Base-by-base conservation (phyloP, 345 rosid genomes). In the Raphanus sativus region DNA sequence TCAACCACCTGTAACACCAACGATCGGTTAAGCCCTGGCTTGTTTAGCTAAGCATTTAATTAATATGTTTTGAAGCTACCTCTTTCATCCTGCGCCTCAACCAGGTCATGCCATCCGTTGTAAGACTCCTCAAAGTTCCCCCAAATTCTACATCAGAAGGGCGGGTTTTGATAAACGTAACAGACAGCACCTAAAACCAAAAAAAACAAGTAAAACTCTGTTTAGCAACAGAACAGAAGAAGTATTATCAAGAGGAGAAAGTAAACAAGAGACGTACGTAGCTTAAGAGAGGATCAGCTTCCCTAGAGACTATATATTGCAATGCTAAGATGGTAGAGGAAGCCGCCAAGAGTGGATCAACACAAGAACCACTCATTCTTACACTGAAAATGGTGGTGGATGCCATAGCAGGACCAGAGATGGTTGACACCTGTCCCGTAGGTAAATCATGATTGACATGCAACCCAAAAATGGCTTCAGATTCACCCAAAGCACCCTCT, bases 401-500 rank as follows among this genome's bases (percentile, higher is more conserved):
- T 65, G 97, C 97, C 74, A 83, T 74, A 12, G 81, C 6, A 15
- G 97, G 85, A 65, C 97, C 98, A 1, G 97, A 32, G 67, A 88
- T 67, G 15, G 83, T 77, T 9, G 88, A 11, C 56, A 94, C 77
- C 61, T 74, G 81, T 81, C 97, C 93, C 1, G 97, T 92, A 12
- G 87, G 84, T 15, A 36, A 70, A 12, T 2, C 38, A 21, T 2
- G 0, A 50, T 83, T 75, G 45, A 86, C 59, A 59, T 94, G 98
- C 95, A 90, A 88, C 24, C 87, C 95, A 87, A 89, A 94, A 79
- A 94, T 88, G 16, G 89, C 97, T 88, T 88, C 91, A n/a, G 97
- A 85, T 26, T 89, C 87, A 79, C 97, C 95, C 58, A 94, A 82
- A 11, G 97, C 95, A 10, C 97, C 92, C n/a, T 92, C 95, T 75